A percentile compares a stretch with the other conserved stretches of the same genome.
phyloP scores from a whole-genome alignment of 371 early-diverging fungal genomes.

The Coemansia sp. region DNA sequence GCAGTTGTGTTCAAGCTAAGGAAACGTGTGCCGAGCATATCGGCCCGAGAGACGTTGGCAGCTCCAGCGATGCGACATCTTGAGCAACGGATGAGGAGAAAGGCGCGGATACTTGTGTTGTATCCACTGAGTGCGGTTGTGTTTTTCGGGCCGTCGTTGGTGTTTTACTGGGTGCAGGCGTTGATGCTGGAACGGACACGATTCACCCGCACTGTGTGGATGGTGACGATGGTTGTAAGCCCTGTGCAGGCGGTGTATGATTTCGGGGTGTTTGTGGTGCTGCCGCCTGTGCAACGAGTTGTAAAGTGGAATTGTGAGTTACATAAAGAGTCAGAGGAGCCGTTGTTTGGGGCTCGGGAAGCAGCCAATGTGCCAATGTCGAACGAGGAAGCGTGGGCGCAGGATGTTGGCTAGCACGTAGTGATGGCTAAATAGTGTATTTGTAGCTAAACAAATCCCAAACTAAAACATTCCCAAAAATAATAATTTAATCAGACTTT shows the following conservation, averaged over 20 bases:
- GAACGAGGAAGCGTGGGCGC: conserved; percentile 40
- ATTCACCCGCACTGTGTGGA: conserved; percentile 27
- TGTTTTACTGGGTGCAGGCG: conserved; percentile 43
- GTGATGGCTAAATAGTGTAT: too few relatives aligned
- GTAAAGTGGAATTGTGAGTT: conserved; percentile 35
- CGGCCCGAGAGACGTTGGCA: conserved; percentile 24
- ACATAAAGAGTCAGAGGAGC: conserved; percentile 31
- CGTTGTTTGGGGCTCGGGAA: conserved; percentile 10
- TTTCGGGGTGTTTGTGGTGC: conserved; percentile 22
- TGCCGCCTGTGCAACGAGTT: conserved; percentile 46
- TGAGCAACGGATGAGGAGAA: conserved; percentile 43
- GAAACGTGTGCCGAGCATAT: conserved; percentile 14
- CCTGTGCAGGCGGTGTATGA: conserved; percentile 38
- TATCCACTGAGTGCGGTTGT: conserved; percentile 45
- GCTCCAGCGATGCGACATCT: conserved; percentile 38
- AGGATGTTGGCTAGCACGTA: conserved; percentile 11
- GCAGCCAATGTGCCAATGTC: conserved; percentile 1
- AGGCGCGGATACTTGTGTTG: conserved; percentile 36
- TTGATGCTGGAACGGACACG: conserved; percentile 24
- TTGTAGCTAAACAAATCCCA: too few relatives aligned
- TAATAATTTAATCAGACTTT: conserved; percentile 27
- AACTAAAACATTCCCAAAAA: too few relatives aligned
- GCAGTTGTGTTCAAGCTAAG: conserved; percentile 27
- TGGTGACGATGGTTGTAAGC: conserved; percentile 13
- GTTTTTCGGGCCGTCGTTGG: conserved; percentile 30